phyloP scores from a whole-genome alignment of 2,329 filamentous ascomycete species.

The Stemphylium beticola region DNA sequence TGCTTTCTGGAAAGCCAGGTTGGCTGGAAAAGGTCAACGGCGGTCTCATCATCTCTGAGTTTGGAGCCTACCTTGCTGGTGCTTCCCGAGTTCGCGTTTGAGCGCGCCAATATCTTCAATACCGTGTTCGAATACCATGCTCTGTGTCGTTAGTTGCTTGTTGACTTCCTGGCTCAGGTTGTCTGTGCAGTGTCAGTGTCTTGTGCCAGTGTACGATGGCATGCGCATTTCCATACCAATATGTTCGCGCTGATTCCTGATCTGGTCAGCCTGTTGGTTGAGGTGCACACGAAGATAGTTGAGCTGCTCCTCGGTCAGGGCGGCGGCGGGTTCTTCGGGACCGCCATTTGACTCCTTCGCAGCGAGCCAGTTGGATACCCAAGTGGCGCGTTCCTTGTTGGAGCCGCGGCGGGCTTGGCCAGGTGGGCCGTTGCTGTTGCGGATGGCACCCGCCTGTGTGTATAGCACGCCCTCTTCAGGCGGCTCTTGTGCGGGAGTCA shows the following conservation, averaged over 20 bases:
- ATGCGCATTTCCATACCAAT: slow-evolving; percentile 53
- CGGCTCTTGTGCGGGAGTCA: slow-evolving; percentile 77
- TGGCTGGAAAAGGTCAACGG: slow-evolving; percentile 83
- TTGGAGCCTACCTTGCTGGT: slow-evolving; percentile 64
- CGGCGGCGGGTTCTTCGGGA: slow-evolving; percentile 56
- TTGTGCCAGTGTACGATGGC: background rate
- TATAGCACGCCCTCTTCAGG: slow-evolving; percentile 60
- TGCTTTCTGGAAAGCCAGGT: slow-evolving; percentile 97
- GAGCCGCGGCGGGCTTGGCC: slow-evolving; percentile 39
- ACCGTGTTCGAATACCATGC: slow-evolving; percentile 76
- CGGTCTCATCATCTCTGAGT: slow-evolving; percentile 58
- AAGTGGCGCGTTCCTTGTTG: slow-evolving; percentile 47
- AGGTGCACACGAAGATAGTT: slow-evolving; percentile 87
- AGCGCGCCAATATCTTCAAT: slow-evolving; percentile 88
- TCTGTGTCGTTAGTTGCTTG: slow-evolving; percentile 84
- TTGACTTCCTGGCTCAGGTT: slow-evolving; percentile 85
- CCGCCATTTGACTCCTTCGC: slow-evolving; percentile 59
- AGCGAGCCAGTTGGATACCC: slow-evolving; percentile 61
- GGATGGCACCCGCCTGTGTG: slow-evolving; percentile 49
- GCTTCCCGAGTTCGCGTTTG: slow-evolving; percentile 93
- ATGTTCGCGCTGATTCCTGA: slow-evolving; percentile 84
- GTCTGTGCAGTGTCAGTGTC: slow-evolving; percentile 49
- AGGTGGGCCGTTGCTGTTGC: slow-evolving; percentile 40
- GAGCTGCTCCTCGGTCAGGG: slow-evolving; percentile 80
- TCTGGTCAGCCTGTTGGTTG: slow-evolving; percentile 90